Evolutionary conservation across 1,284 basidiomycete genomes (phyloP), one percentile per base, ranked within the genome.

Genomic region (Schizophyllum commune): DNA sequence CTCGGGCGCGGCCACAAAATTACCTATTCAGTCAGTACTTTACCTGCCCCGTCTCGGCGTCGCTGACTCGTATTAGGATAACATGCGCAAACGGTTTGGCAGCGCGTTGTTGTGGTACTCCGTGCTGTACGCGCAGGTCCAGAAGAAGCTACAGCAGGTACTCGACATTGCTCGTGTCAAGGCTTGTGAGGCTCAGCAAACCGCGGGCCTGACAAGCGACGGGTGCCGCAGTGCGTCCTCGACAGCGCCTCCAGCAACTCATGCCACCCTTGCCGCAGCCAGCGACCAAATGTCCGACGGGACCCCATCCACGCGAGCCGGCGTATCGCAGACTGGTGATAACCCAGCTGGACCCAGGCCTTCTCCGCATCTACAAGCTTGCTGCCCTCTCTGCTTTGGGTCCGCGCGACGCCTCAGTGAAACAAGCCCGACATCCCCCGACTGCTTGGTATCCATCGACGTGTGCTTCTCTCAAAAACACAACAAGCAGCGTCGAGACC

Each of bases 381-480:
- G 62, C 3, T 63, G 62, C 51, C 62, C 59, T 0, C 47, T 32
- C 0, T 61, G 60, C 32, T 61, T 61, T 19, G 60, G 56, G 1
- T 20, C 39, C 32, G 22, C 54, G 39, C 34, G 27, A 32, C 60
- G 54, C 20, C 51, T 57, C 20, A 17, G 11, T 5, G 8, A 34
- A 13, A 13, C 15, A 9, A n/a, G 56, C 57, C 39, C 3, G 52
- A 57, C 22, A 22, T 57, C 52, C 19, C 56, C 52, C 3, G 61
- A 62, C 32, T 22, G 58, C 1, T 13, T 22, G 11, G 58, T 55
- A 0, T 56, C 54, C 55, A 17, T 57, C 5, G 60, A 61, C 22
- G 60, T 56, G 0, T 61, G 60, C 60, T 65, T 63, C 55, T 62
- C 61, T 1, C 64, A 65, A 32, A 63, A 63, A 55, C 61, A 62